Percentiles rank a stretch among this genome's conserved stretches.
phyloP scores from a whole-genome alignment of 192 early-diverging fungal genomes.

The Jimgerdemannia lactiflua region DNA sequence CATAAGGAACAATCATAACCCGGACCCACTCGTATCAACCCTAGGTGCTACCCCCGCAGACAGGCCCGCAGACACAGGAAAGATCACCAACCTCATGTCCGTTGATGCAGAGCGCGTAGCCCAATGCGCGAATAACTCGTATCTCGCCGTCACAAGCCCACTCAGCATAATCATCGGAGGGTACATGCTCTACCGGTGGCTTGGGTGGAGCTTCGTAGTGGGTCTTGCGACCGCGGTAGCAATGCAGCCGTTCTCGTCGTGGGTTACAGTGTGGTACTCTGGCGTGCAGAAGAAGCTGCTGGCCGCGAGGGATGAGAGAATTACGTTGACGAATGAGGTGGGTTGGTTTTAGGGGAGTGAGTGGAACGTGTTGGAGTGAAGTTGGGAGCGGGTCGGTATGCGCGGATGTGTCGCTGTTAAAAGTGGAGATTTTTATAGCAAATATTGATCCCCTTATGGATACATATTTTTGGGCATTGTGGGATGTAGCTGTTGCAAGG shows the following conservation, averaged over 20 bases:
- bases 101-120: slow-evolving; percentile 68
- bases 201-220: slow-evolving; percentile 77
- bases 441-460: neutral
- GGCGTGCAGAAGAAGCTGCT: slow-evolving; percentile 51
- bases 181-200: slow-evolving; percentile 64
- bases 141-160: slow-evolving; percentile 48
- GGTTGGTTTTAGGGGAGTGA: neutral
- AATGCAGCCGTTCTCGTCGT: slow-evolving; percentile 58
- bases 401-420: too few relatives aligned
- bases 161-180: slow-evolving; percentile 63
- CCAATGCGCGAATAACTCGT: slow-evolving; percentile 52
- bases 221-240: slow-evolving; percentile 71
- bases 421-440: neutral
- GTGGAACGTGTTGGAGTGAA: too few relatives aligned
- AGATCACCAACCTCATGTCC: slow-evolving; percentile 73
- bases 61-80: slow-evolving; percentile 47
- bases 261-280: slow-evolving; percentile 49
- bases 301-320: slow-evolving; percentile 68
- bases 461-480: neutral
- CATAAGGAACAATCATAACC: slow-evolving; percentile 24
- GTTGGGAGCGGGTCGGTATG: too few relatives aligned
- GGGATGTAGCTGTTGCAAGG: slow-evolving; percentile 57
- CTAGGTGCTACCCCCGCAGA: slow-evolving; percentile 24
- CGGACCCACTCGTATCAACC: neutral
- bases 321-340: slow-evolving; percentile 71